phyloP scores from a whole-genome alignment of 2,329 filamentous ascomycete species.

The Pochonia chlamydosporia region DNA sequence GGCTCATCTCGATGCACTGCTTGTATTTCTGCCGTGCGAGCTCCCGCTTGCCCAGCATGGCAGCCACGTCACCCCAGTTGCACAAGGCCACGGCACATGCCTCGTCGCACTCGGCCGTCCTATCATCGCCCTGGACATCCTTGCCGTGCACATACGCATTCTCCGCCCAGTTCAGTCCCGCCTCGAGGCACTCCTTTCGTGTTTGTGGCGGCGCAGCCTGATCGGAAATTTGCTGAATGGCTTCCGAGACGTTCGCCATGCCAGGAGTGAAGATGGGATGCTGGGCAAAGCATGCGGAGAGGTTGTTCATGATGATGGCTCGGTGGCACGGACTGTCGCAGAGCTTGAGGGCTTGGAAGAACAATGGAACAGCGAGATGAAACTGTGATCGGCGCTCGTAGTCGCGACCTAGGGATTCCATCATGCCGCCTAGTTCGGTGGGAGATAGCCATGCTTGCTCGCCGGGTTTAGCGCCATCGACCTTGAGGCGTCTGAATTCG shows the following conservation, averaged over 20 bases:
- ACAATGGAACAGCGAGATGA: conserved; percentile 78
- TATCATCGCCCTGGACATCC: conserved; percentile 57
- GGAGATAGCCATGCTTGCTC: conserved; percentile 67
- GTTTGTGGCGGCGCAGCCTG: conserved; percentile 33
- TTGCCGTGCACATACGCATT: conserved; percentile 66
- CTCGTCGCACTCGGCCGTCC: conserved; percentile 74
- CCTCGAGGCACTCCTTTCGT: conserved; percentile 57
- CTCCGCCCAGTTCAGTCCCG: conserved; percentile 71
- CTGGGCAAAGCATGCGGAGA: conserved; percentile 68
- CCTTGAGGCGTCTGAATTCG: conserved; percentile 64
- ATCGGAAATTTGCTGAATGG: conserved; percentile 20
- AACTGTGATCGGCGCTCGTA: conserved; percentile 71
- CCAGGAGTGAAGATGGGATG: conserved; percentile 41
- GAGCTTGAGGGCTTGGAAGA: conserved; percentile 74
- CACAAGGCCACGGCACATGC: conserved; percentile 80
- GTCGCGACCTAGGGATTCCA: conserved; percentile 70
- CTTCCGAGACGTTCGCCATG: conserved; percentile 19
- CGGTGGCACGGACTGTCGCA: conserved; percentile 66
- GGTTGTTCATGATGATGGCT: conserved; percentile 81
- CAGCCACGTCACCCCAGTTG: conserved; percentile 79
- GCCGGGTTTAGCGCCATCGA: conserved; percentile 61
- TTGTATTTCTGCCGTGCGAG: conserved; percentile 64
- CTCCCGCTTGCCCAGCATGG: conserved; percentile 60
- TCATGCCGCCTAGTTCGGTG: conserved; percentile 65
- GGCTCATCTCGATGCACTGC: conserved; percentile 60